Conservation (phyloP, 495 filamentous ascomycete species). For the Jackrogersella multiformis region DNA sequence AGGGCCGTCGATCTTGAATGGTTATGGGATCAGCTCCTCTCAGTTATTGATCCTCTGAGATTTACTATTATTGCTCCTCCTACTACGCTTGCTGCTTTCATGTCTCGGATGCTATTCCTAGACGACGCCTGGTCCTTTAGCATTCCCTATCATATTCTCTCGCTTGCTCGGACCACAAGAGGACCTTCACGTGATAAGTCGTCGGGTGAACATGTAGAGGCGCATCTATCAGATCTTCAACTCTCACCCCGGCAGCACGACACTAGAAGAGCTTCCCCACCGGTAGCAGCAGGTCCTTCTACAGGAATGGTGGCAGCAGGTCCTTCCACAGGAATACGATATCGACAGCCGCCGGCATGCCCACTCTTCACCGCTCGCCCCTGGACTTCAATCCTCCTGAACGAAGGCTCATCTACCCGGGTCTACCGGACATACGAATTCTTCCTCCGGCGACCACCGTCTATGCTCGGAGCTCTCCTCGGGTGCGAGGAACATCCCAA, state of each 20-base stretch:
- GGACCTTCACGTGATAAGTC: slow-evolving; percentile 7
- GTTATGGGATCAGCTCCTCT: slow-evolving; percentile 58
- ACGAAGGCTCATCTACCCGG: slow-evolving; percentile 53
- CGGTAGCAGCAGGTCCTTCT: background rate
- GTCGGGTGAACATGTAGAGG: background rate
- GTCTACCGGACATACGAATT: slow-evolving; percentile 53
- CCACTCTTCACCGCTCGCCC: slow-evolving; percentile 51
- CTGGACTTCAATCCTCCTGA: slow-evolving; percentile 54
- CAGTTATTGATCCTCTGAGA: slow-evolving; percentile 51
- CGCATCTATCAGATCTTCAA: slow-evolving; percentile 6
- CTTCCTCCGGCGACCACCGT: slow-evolving; percentile 50
- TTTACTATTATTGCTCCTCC: slow-evolving; percentile 56
- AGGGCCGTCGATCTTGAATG: slow-evolving; percentile 43
- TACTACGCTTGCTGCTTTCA: slow-evolving; percentile 50
- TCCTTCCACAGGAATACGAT: slow-evolving; percentile 9
- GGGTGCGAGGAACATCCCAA: slow-evolving; percentile 47
- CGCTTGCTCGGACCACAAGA: slow-evolving; percentile 38
- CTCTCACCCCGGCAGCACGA: slow-evolving; percentile 4
- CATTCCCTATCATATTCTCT: slow-evolving; percentile 56
- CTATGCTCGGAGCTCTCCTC: slow-evolving; percentile 51
- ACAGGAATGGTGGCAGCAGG: background rate
- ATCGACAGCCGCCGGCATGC: slow-evolving; percentile 32
- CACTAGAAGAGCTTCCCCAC: background rate
- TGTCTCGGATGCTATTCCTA: slow-evolving; percentile 50
- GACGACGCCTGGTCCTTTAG: slow-evolving; percentile 53